These are phyloP conservation scores for Botrytis aclada DNA, from an alignment of 2,329 filamentous ascomycete genomes.

Conservation along the genomic window DNA sequence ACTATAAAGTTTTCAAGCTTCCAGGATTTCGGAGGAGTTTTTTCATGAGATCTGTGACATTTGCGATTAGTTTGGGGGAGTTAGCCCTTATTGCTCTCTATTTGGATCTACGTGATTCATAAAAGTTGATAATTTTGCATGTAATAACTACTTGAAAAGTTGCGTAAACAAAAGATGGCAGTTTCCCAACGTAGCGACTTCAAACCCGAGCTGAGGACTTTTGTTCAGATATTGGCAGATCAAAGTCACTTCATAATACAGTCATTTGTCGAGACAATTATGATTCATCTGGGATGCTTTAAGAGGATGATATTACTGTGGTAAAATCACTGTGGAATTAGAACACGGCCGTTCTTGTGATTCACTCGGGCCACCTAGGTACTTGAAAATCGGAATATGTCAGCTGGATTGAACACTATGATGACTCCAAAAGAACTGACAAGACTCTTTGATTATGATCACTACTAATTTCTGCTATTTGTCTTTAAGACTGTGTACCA, in stretches of 20 bases:
- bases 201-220: background rate
- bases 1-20: background rate
- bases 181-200: accelerated
- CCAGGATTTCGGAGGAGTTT: background rate
- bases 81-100: background rate
- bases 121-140: accelerated
- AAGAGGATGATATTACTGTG: accelerated
- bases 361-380: background rate
- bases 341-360: background rate
- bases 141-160: accelerated
- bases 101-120: accelerated
- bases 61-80: accelerated
- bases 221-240: background rate
- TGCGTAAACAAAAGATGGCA: accelerated
- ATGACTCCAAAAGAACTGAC: too few relatives aligned
- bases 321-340: background rate
- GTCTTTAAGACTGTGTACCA: background rate
- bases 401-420: background rate
- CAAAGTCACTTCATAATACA: background rate
- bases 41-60: background rate
- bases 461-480: background rate
- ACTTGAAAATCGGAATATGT: background rate
- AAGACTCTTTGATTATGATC: background rate
- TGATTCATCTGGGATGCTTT: background rate
- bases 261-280: accelerated